Evolutionary conservation across 73 alveolate species (phyloP).

Genomic region (Paramecium octaurelia): DNA sequence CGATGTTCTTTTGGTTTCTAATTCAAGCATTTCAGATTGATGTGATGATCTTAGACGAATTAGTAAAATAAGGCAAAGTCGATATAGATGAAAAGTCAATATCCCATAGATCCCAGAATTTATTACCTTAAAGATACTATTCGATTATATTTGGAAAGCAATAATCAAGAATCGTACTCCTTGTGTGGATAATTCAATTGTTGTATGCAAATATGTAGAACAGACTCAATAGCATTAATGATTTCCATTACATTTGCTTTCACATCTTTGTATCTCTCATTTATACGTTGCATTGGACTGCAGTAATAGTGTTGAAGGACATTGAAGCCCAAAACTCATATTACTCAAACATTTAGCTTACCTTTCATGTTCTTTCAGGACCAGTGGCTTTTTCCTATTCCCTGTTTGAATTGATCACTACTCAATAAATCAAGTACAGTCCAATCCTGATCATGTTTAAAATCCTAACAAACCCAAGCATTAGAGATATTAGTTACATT

Average conservation of each 20-base stretch:
- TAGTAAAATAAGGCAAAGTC: not conserved
- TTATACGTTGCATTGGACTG: not conserved
- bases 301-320: not conserved
- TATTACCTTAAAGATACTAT: not conserved
- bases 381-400: not conserved
- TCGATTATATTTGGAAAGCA: not conserved
- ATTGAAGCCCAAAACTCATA: not conserved
- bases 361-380: constrained; percentile 4
- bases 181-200: not conserved
- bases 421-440: not conserved
- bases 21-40: constrained; percentile 33
- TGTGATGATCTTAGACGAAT: constrained; percentile 34
- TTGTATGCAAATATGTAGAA: not conserved
- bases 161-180: not conserved
- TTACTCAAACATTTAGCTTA: not conserved
- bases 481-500: constrained; percentile 35
- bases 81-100: not conserved
- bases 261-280: not conserved
- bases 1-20: constrained; percentile 44
- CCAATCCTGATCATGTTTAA: not conserved
- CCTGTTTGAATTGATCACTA: not conserved
- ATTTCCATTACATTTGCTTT: not conserved
- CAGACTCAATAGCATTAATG: not conserved
- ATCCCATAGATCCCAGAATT: not conserved
- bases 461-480: not conserved